phyloP scores from a whole-genome alignment of 2,329 filamentous ascomycete genomes.

The Hypoxylon sp. region DNA sequence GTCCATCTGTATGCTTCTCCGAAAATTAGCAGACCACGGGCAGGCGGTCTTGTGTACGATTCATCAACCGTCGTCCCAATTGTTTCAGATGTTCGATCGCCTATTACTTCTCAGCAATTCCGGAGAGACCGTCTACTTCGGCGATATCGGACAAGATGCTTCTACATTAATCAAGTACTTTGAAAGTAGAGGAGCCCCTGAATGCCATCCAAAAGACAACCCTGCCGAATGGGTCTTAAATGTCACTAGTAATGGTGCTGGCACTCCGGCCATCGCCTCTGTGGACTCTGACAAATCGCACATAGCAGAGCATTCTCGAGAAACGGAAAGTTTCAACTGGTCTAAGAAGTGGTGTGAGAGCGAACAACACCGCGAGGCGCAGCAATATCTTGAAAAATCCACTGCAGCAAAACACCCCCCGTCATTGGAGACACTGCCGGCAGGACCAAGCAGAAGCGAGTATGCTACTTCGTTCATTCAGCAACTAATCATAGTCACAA shows the following conservation, averaged over 20 bases:
- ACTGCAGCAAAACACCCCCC: no score
- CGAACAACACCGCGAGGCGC: not conserved
- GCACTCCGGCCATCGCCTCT: not conserved
- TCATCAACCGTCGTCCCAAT: conserved; percentile 91
- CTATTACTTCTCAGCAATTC: conserved; percentile 80
- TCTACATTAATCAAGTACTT: conserved; percentile 78
- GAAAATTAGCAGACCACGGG: conserved; percentile 86
- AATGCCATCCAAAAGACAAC: conserved; percentile 76
- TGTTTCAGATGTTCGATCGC: conserved; percentile 88
- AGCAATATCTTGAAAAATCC: not conserved
- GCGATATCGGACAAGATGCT: conserved; percentile 78
- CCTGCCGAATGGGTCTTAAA: conserved; percentile 84
- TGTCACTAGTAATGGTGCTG: conserved; percentile 62
- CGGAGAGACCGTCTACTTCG: conserved; percentile 83
- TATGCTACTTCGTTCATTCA: conserved; percentile 67
- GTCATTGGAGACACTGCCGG: conserved; percentile 52
- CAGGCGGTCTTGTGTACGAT: conserved; percentile 94
- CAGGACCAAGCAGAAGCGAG: not conserved
- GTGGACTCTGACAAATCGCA: no score
- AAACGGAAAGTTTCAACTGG: no score
- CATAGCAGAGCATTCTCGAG: no score
- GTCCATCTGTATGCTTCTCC: conserved; percentile 86
- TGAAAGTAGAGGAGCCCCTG: conserved; percentile 74
- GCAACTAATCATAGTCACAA: conserved; percentile 30
- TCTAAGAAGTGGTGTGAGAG: no score